phyloP scores from a whole-genome alignment of 2,329 filamentous ascomycete genomes.

The Colletotrichum karsti region DNA sequence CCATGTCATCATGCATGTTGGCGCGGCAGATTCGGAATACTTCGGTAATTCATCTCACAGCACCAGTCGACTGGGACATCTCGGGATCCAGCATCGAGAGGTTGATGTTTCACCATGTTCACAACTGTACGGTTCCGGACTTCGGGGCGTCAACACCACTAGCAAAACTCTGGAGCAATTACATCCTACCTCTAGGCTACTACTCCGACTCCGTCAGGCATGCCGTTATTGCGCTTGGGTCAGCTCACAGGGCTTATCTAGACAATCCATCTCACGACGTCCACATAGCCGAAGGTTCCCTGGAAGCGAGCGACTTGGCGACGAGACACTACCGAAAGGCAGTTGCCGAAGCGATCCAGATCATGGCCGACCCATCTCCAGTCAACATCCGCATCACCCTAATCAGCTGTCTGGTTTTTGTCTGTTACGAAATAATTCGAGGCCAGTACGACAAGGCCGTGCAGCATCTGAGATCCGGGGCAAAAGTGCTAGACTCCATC shows the following conservation, averaged over 20 bases:
- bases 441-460: constrained; percentile 17
- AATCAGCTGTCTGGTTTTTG: constrained; percentile 15
- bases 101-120: constrained; percentile 21
- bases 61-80: constrained; percentile 12
- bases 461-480: constrained; percentile 2
- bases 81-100: constrained; percentile 2
- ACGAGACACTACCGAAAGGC: constrained; percentile 14
- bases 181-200: constrained; percentile 15
- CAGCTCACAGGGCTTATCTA: constrained; percentile 8
- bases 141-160: constrained; percentile 6
- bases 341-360: constrained; percentile 8
- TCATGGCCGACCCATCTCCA: constrained; percentile 20
- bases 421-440: constrained; percentile 17
- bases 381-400: constrained; percentile 20
- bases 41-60: background rate
- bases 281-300: background rate
- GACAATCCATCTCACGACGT: background rate
- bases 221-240: constrained; percentile 16
- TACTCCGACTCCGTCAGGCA: constrained; percentile 23
- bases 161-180: constrained; percentile 22
- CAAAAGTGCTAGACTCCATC: constrained; percentile 14
- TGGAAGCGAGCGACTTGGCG: constrained; percentile 1
- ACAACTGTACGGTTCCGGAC: constrained; percentile 19
- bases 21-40: background rate
- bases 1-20: too few relatives aligned